A percentile compares a stretch with the other conserved stretches of the same genome.
These are phyloP conservation scores for Zopfia rhizophila DNA, from an alignment of 2,329 filamentous ascomycete species.

Conservation along the genomic window DNA sequence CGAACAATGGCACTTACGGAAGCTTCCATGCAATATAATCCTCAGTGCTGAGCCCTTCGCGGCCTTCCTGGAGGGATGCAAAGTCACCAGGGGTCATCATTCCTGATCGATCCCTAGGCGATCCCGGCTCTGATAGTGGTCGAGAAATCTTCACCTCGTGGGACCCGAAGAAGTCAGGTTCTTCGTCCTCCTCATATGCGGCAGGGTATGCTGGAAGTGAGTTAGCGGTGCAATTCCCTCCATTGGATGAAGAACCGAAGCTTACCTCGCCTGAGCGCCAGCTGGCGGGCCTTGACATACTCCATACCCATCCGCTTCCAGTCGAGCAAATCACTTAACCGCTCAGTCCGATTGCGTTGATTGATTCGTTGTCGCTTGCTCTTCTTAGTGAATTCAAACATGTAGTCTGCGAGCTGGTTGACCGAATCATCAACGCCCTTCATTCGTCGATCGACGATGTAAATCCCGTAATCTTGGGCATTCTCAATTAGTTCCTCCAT, in stretches of 20 bases:
- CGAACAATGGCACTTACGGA: conserved; percentile 75
- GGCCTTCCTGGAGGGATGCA: conserved; percentile 92
- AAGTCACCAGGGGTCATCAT: conserved; percentile 99
- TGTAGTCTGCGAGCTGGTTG: conserved; percentile 89
- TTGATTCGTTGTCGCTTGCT: conserved; percentile 97
- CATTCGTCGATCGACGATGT: conserved; percentile 94
- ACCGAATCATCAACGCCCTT: conserved; percentile 98
- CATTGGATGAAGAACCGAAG: conserved; percentile 3
- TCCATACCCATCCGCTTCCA: conserved; percentile 99
- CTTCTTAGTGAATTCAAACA: conserved; percentile 95
- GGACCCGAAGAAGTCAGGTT: conserved; percentile 89
- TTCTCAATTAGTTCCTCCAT: conserved; percentile 99
- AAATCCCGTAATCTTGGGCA: conserved; percentile 97
- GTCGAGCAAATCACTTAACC: conserved; percentile 92
- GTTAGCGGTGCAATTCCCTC: conserved; percentile 2
- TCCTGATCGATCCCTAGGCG: conserved; percentile 86
- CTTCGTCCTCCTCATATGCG: conserved; percentile 80
- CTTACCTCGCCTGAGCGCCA: conserved; percentile 79
- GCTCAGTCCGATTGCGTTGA: conserved; percentile 95
- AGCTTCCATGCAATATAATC: conserved; percentile 99
- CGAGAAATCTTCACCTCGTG: conserved; percentile 95
- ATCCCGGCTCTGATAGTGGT: conserved; percentile 92
- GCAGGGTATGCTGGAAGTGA: conserved; percentile 77
- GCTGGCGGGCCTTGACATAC: conserved; percentile 95
- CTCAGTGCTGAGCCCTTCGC: conserved; percentile 92